Base-by-base conservation (phyloP, 139 green algal genomes). In the Astrephomene gubernaculifera region DNA sequence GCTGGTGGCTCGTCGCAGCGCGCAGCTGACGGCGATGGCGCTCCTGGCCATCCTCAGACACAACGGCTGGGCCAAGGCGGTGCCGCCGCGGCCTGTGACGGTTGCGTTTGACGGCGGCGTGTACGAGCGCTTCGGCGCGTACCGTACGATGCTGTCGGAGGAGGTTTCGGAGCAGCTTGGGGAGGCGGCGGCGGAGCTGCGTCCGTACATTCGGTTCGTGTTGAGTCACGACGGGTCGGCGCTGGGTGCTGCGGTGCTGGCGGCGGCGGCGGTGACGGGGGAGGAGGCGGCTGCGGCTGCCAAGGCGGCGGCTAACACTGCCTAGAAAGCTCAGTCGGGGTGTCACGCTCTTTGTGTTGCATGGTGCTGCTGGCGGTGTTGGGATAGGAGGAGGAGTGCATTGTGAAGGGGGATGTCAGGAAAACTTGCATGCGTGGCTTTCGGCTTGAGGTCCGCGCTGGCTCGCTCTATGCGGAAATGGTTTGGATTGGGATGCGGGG, bases 61-160 rank as follows among this genome's bases (percentile, higher is more conserved):
- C n/a, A 88, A 81, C 43, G 89, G 90, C 31, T 89, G 84, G 80
- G 83, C 33, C 65, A 75, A 36, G 44, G 65, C 38, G 29, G 4
- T 17, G n/a, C 35, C 44, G 22, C 69, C 19, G n/a, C 36, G 53
- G 21, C 35, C n/a, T 12, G 74, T 73, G 22, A 87, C 86, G 35
- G 33, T 96, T 0, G 92, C 92, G 0, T 90, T 96, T 17, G 94
- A 96, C 45, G 94, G 94, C 24, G 93, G 92, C 22, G 83, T 96
- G 39, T 96, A 94, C 67, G 80, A 83, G 38, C 88, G 93, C 22
- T 96, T 93, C 57, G 22, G 6, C 2, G 67, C 53, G 38, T 96
- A 92, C 86, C 82, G 90, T 17, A 52, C n/a, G 6, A 85, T 91
- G 84, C n/a, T 93, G 71, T 1, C 29, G 31, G 67, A 43, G 33